Evolutionary conservation across 73 alveolate species (phyloP), one percentile per base, ranked within the genome.

Genomic region (Durusdinium trenchii): DNA sequence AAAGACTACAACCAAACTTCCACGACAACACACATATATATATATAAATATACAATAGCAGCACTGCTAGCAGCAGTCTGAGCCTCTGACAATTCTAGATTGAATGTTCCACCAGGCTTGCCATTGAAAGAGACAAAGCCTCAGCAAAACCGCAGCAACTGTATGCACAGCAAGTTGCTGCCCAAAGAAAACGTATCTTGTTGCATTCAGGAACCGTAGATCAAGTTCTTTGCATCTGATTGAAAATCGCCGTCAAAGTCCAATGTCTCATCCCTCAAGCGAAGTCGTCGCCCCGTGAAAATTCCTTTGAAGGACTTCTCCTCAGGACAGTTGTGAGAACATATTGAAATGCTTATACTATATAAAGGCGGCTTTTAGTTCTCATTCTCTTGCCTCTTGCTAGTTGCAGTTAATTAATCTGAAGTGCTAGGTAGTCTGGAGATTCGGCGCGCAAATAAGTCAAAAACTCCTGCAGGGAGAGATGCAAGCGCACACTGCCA

Each of bases 51-150:
- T 46, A 26, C 0, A n/a, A n/a, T 50, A 81, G 38, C 23, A 48
- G 57, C 61, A 36, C 16, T 43, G 20, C 28, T 47, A 32, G 32
- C 50, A 2, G 60, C n/a, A 12, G 45, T 28, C 67, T 35, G 45
- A 54, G 48, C 90, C 46, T 2, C 79, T 43, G 36, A 35, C 98
- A 91, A 76, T 52, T 91, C 98, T 76, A 91, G 38, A 36, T 87
- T 69, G 26, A 67, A 91, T 32, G 98, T 91, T 91, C 98, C 98
- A 47, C 98, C 98, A n/a, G 98, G 98, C 90, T 67, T 78, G 50
- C 98, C 98, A 42, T 52, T 89, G 18, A 91, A 78, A 45, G 90
- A 30, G 32, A 91, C 60, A 35, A 91, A 91, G 54, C 98, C 98
- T 91, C 76, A 32, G 62, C 79, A 9, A 78, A 3, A 23, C 16